Percentiles rank a stretch among this genome's conserved stretches.
phyloP scores from a whole-genome alignment of 495 filamentous ascomycete species.

The Parmelia sp. region DNA sequence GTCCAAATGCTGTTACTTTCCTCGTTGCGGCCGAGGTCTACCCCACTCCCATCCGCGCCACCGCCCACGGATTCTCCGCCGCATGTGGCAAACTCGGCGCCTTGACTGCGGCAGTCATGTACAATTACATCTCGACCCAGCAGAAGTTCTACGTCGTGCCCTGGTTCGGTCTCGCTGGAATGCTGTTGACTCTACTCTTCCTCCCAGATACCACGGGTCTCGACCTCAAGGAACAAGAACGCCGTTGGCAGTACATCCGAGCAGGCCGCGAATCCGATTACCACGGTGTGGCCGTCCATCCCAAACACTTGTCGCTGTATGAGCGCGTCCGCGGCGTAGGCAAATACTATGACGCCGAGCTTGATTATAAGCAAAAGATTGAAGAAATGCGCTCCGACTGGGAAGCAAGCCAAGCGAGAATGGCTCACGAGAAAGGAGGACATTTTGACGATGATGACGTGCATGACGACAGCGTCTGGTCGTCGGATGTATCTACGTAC shows the following conservation, averaged over 20 bases:
- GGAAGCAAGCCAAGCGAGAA: slow-evolving; percentile 48
- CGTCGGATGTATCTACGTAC: slow-evolving; percentile 35
- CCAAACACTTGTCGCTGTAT: slow-evolving; percentile 75
- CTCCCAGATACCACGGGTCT: slow-evolving; percentile 89
- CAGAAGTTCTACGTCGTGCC: slow-evolving; percentile 81
- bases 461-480: slow-evolving; percentile 34
- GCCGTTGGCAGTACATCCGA: slow-evolving; percentile 75
- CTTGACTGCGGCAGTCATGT: slow-evolving; percentile 72
- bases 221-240: slow-evolving; percentile 90
- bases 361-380: slow-evolving; percentile 72
- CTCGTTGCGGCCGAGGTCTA: slow-evolving; percentile 86
- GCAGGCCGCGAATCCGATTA: slow-evolving; percentile 68
- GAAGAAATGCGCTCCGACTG: slow-evolving; percentile 68
- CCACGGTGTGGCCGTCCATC: slow-evolving; percentile 82
- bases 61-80: slow-evolving; percentile 83
- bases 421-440: slow-evolving; percentile 41
- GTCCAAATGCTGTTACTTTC: slow-evolving; percentile 88
- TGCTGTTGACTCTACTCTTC: slow-evolving; percentile 70
- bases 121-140: slow-evolving; percentile 74
- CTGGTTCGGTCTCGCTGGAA: slow-evolving; percentile 83
- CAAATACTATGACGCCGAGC: slow-evolving; percentile 70
- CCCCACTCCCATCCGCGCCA: slow-evolving; percentile 82
- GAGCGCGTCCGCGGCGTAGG: slow-evolving; percentile 65
- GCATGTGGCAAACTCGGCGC: slow-evolving; percentile 79
- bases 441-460: slow-evolving; percentile 26